A percentile compares a stretch with the other conserved stretches of the same genome.
Conservation (phyloP, 192 early-diverging fungal species). For the Spinellus fusiger region DNA sequence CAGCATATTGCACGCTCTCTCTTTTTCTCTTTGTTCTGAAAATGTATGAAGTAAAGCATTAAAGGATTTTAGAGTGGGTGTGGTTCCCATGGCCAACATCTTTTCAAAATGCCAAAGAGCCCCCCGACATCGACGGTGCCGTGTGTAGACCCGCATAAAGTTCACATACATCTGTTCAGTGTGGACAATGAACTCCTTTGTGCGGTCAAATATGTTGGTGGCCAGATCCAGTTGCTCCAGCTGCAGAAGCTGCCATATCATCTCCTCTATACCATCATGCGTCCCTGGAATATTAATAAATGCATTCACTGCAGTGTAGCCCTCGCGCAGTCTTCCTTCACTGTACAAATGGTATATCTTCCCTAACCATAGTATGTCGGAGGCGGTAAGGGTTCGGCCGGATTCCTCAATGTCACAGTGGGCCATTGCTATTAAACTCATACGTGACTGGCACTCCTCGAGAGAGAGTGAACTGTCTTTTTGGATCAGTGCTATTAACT, state of each 20-base stretch:
- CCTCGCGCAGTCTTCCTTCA: not conserved
- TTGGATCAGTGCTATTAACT: not conserved
- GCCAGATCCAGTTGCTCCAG: constrained; percentile 7
- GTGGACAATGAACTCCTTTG: not conserved
- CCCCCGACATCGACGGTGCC: not conserved
- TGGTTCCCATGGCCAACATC: not conserved
- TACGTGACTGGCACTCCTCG: not conserved
- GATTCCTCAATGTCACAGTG: not conserved
- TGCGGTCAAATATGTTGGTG: not conserved
- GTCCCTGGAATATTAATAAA: not conserved
- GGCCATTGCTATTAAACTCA: not conserved
- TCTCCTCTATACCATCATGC: constrained; percentile 18
- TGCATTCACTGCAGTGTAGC: not conserved
- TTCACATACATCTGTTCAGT: constrained; percentile 8
- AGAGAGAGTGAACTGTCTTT: not conserved
- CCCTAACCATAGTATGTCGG: not conserved
- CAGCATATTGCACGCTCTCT: constrained; percentile 12
- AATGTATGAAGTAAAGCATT: constrained; percentile 24
- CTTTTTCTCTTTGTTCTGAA: constrained; percentile 15
- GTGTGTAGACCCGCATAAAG: constrained; percentile 20
- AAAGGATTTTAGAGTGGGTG: constrained; percentile 11
- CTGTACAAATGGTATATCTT: not conserved
- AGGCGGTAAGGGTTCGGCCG: not conserved
- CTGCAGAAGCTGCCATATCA: constrained; percentile 14
- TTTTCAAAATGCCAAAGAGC: constrained; percentile 19